These are phyloP conservation scores for Penicillium italicum DNA, from an alignment of 2,329 filamentous ascomycete species.

Conservation along the genomic window DNA sequence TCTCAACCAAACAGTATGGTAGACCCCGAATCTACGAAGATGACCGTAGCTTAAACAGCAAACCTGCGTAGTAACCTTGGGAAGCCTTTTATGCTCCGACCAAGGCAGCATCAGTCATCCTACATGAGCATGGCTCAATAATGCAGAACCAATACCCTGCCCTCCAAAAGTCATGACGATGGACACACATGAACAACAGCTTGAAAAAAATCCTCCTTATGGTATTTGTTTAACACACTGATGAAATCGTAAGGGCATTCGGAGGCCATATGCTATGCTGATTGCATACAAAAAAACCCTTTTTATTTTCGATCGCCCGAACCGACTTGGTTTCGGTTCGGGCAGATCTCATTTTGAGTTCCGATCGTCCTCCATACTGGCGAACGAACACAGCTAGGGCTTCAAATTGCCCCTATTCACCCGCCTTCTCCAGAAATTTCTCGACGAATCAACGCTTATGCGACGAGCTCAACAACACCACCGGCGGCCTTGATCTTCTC, in stretches of 20 bases:
- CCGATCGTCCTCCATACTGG: slow-evolving; percentile 26
- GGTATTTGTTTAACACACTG: slow-evolving; percentile 38
- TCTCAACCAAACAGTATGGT: no score
- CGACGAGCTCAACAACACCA: slow-evolving; percentile 92
- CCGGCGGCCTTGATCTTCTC: slow-evolving; percentile 98
- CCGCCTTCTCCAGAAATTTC: slow-evolving; percentile 26
- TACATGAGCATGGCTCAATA: neutral
- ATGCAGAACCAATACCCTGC: neutral
- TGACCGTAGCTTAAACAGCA: neutral
- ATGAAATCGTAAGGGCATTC: slow-evolving; percentile 38
- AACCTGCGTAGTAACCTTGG: neutral
- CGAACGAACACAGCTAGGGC: slow-evolving; percentile 28
- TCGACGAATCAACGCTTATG: slow-evolving; percentile 55
- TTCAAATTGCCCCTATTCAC: slow-evolving; percentile 30
- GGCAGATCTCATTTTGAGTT: slow-evolving; percentile 32
- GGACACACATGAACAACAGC: neutral
- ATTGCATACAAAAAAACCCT: slow-evolving; percentile 37
- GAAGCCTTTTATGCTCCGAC: neutral
- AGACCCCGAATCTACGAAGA: neutral
- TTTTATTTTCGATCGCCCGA: slow-evolving; percentile 34
- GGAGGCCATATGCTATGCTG: slow-evolving; percentile 35
- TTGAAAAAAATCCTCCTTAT: slow-evolving; percentile 30
- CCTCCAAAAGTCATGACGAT: neutral
- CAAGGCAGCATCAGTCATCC: neutral
- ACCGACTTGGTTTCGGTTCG: slow-evolving; percentile 26